These are phyloP conservation scores for Ceratobasidium sp. DNA, from an alignment of 1,284 basidiomycete species.

Conservation along the genomic window DNA sequence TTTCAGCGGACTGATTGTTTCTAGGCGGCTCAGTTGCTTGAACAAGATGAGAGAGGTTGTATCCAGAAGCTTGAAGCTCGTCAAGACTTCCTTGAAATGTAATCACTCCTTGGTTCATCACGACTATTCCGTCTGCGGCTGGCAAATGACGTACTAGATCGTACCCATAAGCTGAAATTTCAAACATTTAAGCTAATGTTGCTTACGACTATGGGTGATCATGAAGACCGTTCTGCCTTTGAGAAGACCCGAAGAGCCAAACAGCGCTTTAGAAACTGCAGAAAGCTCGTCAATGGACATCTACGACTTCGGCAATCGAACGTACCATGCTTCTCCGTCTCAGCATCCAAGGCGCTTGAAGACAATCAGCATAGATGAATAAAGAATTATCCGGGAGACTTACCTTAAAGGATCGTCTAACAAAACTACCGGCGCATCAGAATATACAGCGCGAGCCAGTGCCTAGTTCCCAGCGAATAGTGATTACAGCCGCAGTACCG, in stretches of 20 bases:
- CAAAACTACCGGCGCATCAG: not conserved
- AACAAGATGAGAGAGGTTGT: slow-evolving; percentile 13
- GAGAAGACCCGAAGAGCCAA: slow-evolving; percentile 41
- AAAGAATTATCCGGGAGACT: not conserved
- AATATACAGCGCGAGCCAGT: not conserved
- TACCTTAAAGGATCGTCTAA: not conserved
- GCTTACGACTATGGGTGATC: slow-evolving; percentile 41
- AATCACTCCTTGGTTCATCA: slow-evolving; percentile 2
- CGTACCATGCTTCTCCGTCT: not conserved
- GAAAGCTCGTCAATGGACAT: slow-evolving; percentile 37
- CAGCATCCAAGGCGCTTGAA: not conserved
- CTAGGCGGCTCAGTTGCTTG: not conserved
- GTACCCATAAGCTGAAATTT: not conserved
- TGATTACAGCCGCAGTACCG: no score
- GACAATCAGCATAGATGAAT: not conserved
- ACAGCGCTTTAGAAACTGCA: slow-evolving; percentile 37
- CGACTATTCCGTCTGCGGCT: slow-evolving; percentile 37
- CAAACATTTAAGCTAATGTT: not conserved
- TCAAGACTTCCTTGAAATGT: slow-evolving; percentile 31
- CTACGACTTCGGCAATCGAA: not conserved
- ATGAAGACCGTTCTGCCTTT: slow-evolving; percentile 34
- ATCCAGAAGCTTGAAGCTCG: slow-evolving; percentile 11
- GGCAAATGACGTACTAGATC: slow-evolving; percentile 41
- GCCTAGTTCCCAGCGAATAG: not conserved
- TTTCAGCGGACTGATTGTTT: not conserved